Evolutionary conservation across 2,329 filamentous ascomycete species (phyloP).

Genomic region (Aureobasidium sp.): DNA sequence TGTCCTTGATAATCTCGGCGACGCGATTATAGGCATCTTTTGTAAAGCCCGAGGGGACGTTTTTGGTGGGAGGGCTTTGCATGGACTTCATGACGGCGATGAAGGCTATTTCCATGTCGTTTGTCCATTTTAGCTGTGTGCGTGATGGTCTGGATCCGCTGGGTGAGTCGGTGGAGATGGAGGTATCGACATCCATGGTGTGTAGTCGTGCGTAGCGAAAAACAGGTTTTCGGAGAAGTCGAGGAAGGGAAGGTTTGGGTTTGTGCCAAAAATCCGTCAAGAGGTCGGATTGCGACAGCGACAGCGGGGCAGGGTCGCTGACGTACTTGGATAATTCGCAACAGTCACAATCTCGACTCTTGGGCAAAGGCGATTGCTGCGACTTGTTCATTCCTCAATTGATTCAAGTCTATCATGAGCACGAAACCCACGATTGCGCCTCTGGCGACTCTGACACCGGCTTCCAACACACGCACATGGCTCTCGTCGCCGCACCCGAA

Average conservation of each 20-base stretch:
- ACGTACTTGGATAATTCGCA: background rate
- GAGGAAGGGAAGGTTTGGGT: background rate
- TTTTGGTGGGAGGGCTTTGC: background rate
- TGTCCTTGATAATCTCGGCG: background rate
- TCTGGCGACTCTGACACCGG: conserved; percentile 45
- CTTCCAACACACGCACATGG: conserved; percentile 63
- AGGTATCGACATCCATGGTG: background rate
- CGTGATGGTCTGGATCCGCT: background rate
- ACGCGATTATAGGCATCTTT: conserved; percentile 4
- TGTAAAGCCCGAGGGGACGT: background rate
- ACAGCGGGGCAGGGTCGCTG: background rate
- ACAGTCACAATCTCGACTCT: background rate
- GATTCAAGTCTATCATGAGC: background rate
- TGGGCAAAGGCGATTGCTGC: background rate
- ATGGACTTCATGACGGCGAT: background rate
- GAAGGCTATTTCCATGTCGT: background rate
- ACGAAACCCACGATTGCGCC: conserved; percentile 25
- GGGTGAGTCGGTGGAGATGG: background rate
- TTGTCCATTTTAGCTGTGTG: conserved; percentile 5
- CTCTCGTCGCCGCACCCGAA: conserved; percentile 75
- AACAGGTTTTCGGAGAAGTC: conserved; percentile 1
- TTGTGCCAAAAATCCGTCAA: background rate
- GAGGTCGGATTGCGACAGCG: background rate
- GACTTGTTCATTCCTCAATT: background rate
- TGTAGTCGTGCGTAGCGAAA: background rate